Evolutionary conservation across 2,329 filamentous ascomycete genomes (phyloP).

Genomic region (Phialocephala sp.): DNA sequence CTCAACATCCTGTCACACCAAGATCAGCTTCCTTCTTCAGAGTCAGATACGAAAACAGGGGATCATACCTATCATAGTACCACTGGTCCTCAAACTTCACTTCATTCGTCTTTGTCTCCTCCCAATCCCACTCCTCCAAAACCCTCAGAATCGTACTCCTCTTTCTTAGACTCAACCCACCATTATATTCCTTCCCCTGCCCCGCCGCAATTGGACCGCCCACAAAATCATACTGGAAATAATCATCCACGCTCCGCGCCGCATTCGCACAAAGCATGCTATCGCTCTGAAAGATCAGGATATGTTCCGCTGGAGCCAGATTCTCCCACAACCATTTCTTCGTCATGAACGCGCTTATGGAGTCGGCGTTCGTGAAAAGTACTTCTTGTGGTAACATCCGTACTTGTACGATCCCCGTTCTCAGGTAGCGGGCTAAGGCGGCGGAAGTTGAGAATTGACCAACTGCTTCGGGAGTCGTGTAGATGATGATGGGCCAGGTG

Average conservation of each 20-base stretch:
- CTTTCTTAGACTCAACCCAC: slow-evolving; percentile 48
- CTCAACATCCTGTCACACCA: slow-evolving; percentile 29
- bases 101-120: slow-evolving; percentile 30
- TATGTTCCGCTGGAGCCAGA: slow-evolving; percentile 42
- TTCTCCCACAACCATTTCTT: slow-evolving; percentile 44
- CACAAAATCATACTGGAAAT: slow-evolving; percentile 45
- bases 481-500: slow-evolving; percentile 51
- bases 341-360: slow-evolving; percentile 41
- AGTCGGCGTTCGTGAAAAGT: slow-evolving; percentile 43
- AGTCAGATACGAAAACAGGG: not conserved
- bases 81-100: slow-evolving; percentile 41
- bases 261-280: slow-evolving; percentile 45
- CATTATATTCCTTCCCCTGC: slow-evolving; percentile 42
- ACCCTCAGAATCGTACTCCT: slow-evolving; percentile 42
- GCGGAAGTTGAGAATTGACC: slow-evolving; percentile 42
- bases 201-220: slow-evolving; percentile 42
- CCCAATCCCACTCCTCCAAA: slow-evolving; percentile 39
- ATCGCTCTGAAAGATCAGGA: slow-evolving; percentile 46
- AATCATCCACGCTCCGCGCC: slow-evolving; percentile 44
- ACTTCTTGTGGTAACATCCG: slow-evolving; percentile 46
- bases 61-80: slow-evolving; percentile 39
- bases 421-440: slow-evolving; percentile 46
- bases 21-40: not conserved
- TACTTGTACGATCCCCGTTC: slow-evolving; percentile 45
- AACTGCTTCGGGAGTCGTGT: slow-evolving; percentile 44